Conservation (phyloP, 176 grass and related monocot genomes). For the Musa schizocarpa region DNA sequence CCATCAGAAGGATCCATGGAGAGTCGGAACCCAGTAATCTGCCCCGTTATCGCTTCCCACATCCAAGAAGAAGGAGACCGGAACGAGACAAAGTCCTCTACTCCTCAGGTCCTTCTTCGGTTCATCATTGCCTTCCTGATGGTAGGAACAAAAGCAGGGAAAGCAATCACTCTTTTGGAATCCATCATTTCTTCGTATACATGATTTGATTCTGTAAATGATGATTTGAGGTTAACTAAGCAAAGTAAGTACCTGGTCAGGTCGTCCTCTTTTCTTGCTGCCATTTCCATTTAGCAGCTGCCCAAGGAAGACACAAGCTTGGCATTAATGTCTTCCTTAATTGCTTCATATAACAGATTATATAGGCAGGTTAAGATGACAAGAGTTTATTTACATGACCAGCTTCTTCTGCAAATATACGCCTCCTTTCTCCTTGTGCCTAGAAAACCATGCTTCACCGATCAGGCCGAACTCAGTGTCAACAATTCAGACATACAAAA, state of each 20-base stretch:
- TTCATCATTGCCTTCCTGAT: conserved; percentile 8
- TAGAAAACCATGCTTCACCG: conserved; percentile 28
- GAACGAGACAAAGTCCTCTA: conserved; percentile 63
- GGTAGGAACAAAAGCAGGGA: too few relatives aligned
- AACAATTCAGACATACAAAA: too few relatives aligned
- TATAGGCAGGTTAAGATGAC: background rate
- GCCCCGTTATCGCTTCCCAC: conserved; percentile 39
- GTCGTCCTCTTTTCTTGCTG: conserved; percentile 8
- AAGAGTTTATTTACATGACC: conserved; percentile 39
- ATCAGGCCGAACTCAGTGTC: background rate
- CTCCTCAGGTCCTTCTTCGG: conserved; percentile 52
- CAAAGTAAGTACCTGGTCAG: background rate
- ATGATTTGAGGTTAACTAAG: conserved; percentile 44
- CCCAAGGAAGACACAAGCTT: background rate
- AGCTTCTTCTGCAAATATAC: conserved; percentile 71
- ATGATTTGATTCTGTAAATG: too few relatives aligned
- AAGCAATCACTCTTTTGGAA: too few relatives aligned
- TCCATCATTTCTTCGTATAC: too few relatives aligned
- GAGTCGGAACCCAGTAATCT: conserved; percentile 42
- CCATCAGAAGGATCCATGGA: conserved; percentile 1
- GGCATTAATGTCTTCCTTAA: background rate
- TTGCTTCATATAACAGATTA: too few relatives aligned
- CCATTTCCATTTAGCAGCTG: background rate
- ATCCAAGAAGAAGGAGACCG: conserved; percentile 51
- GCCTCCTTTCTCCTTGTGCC: conserved; percentile 72